Base-by-base conservation (phyloP, 139 green algal genomes). In the Edaphochlamys debaryana region DNA sequence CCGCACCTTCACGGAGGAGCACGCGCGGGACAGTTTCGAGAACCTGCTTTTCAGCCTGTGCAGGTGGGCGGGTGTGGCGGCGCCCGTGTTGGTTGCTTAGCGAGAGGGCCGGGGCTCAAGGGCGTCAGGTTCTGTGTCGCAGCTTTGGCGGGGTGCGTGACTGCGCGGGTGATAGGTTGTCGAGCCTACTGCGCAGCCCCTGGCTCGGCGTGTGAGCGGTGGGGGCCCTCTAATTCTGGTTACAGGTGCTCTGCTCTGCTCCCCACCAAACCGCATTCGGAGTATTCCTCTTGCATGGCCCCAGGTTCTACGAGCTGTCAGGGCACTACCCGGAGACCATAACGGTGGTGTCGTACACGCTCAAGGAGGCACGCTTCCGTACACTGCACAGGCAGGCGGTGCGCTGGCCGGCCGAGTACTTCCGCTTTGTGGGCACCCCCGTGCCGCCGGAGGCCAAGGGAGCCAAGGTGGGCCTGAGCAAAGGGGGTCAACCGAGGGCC, bases 21-120 rank as follows among this genome's bases (percentile, higher is more conserved):
- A 95, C 50, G 94, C 95, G 3, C 90, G 96, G 3, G 96, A 99
- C 91, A 95, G 88, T 64, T 96, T 98, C 82, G 96, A 99, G 84
- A 99, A 99, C 89, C 70, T 99, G 52, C 79, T 98, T 30, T 98
- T 99, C 89, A 91, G 88, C 52, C 82, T 99, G 3, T 98, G 96
- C 88, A 91, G 87, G 87, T 85, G 60, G 0, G 96, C 23, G 25
- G 11, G 23, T 0, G 38, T 0, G 34, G 19, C 20, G 25, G 56
- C 23, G 56, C 25, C 22, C 27, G 15, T 9, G 20, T 17, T 22
- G 27, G 54, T 6, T 25, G 15, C 19, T 30, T 17, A 32, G 6
- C 20, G 54, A 30, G 54, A 32, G 13, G 54, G 11, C 54, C 64
- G 17, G 20, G 22, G n/a, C n/a, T n/a, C n/a, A n/a, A n/a, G n/a